Evolutionary conservation across 257 asterid genomes (phyloP).

Genomic region (Prunella vulgaris): DNA sequence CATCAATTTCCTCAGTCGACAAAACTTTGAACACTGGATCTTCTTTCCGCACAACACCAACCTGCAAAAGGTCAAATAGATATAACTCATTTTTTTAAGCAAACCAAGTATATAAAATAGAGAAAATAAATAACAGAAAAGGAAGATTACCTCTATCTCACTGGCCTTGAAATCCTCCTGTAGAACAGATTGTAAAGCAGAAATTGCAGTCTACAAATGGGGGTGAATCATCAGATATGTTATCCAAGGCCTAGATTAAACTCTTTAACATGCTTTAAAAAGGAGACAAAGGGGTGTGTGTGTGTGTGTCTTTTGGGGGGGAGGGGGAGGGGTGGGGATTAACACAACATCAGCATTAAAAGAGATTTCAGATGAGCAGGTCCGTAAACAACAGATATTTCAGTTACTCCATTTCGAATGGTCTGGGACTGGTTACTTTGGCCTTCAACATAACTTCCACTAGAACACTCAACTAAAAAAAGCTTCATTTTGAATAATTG

Average conservation of each 20-base stretch:
- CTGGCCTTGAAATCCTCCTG: slow-evolving; percentile 98
- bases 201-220: slow-evolving; percentile 77
- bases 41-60: slow-evolving; percentile 85
- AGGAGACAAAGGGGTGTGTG: too few species aligned
- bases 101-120: not conserved
- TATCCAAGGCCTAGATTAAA: not conserved
- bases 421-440: not conserved
- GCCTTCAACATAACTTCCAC: not conserved
- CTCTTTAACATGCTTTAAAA: not conserved
- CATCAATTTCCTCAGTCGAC: slow-evolving; percentile 90
- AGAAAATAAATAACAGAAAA: not conserved
- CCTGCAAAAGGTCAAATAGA: slow-evolving; percentile 40
- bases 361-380: not conserved
- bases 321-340: too few species aligned
- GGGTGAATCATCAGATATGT: slow-evolving; percentile 3
- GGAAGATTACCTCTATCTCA: slow-evolving; percentile 84
- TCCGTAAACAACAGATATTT: not conserved
- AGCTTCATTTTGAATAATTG: not conserved
- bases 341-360: not conserved
- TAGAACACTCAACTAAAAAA: not conserved
- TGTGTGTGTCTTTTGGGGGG: too few species aligned
- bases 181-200: slow-evolving; percentile 94
- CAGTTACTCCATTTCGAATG: not conserved
- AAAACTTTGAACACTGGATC: slow-evolving; percentile 63
- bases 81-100: not conserved